Evolutionary conservation across 2,329 filamentous ascomycete genomes (phyloP).

Genomic region (Neofusicoccum laricinum): DNA sequence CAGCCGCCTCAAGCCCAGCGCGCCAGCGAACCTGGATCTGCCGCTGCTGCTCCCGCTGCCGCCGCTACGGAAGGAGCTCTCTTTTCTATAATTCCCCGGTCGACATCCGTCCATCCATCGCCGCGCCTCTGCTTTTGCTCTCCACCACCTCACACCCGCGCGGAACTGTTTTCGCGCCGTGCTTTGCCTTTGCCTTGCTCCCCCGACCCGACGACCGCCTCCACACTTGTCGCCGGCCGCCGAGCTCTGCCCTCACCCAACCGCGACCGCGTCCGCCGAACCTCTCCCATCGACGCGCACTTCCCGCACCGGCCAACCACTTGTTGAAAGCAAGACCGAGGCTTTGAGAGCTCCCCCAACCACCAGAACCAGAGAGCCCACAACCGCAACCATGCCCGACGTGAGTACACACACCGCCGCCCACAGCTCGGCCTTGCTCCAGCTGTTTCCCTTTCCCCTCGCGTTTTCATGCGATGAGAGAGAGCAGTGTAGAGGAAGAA

Average conservation of each 20-base stretch:
- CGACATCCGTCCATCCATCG: neutral
- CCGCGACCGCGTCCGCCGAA: conserved; percentile 22
- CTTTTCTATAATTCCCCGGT: neutral
- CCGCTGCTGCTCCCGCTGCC: neutral
- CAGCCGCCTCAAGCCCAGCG: neutral
- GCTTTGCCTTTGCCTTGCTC: too few relatives aligned
- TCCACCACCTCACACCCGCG: neutral
- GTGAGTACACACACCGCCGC: conserved; percentile 28
- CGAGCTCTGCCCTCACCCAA: neutral
- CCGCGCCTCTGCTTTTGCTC: neutral
- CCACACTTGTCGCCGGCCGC: neutral
- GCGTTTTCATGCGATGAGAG: neutral
- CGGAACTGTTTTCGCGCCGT: neutral
- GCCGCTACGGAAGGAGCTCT: neutral
- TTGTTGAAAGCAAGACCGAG: neutral
- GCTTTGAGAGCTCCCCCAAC: neutral
- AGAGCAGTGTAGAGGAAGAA: neutral
- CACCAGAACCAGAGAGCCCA: neutral
- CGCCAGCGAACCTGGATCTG: neutral
- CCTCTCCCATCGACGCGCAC: conserved; percentile 11
- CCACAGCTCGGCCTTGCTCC: neutral
- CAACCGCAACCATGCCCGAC: conserved; percentile 42
- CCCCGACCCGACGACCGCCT: neutral
- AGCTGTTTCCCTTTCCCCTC: neutral
- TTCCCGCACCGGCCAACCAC: neutral